Evolutionary conservation across 768 basidiomycete species (phyloP), one percentile per base, ranked within the genome.

Genomic region (Termitomyces sp.): DNA sequence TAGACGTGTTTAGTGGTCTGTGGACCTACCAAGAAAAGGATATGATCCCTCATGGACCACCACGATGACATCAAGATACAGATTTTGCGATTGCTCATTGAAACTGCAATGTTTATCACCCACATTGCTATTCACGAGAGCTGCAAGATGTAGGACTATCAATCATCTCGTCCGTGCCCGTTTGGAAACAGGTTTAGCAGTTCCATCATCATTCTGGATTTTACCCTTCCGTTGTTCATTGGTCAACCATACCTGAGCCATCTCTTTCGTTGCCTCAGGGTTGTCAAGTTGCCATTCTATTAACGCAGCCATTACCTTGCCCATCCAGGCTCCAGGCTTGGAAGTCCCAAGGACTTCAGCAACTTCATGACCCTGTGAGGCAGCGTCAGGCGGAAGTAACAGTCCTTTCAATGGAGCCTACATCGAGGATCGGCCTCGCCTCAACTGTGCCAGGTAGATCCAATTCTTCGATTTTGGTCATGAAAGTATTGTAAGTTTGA

Each of bases 281-380:
- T 94, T 74, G 36, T 83, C 86, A 7, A 98, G 77, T 64, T 94
- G 93, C 95, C 94, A 98, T 59, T 86, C 82, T 20, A 92, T 66
- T 26, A 98, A 78, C 48, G 77, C 80, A n/a, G 78, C 73, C 20
- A 92, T 75, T 6, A 86, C 78, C 30, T 78, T 72, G 33, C 82
- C 81, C 6, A 86, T 84, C 84, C 92, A 87, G 2, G 84, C 80
- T 2, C 94, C 94, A 1, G 86, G 80, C 60, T 78, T 83, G 3
- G 71, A 67, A 18, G 76, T 76, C 2, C 72, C 79, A 6, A 95
- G 74, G 9, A 82, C 68, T 22, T 70, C 59, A 2, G 80, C 72
- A 35, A 94, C 76, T 56, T 88, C 84, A 30, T 77, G 81, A 1
- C 95, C 95, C 95, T 97, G 63, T 35, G 61, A 54, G 9, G 20